phyloP scores from a whole-genome alignment of 139 green algal genomes.

The Chlorella vulgaris region DNA sequence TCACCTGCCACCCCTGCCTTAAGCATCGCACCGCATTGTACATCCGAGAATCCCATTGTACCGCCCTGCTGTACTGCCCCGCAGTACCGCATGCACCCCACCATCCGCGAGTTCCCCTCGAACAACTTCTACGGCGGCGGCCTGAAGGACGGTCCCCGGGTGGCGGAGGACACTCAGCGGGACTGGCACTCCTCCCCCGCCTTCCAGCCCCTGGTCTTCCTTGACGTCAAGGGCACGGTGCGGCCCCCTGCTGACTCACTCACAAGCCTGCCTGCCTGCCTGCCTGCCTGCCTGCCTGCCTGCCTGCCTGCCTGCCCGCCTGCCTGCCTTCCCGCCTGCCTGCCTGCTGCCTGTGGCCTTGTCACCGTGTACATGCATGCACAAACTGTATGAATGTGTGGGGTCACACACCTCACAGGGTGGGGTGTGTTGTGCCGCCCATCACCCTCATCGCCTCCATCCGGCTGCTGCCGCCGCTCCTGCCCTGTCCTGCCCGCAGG shows the following conservation, averaged over 20 bases:
- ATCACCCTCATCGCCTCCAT: not conserved
- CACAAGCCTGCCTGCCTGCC: not conserved
- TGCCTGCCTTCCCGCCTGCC: too few species aligned
- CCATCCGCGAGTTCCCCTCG: constrained; percentile 66
- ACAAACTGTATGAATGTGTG: too few species aligned
- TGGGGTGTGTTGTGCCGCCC: not conserved
- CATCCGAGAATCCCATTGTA: not conserved
- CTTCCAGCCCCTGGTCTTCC: constrained; percentile 59
- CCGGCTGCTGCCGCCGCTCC: not conserved
- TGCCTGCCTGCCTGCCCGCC: too few species aligned
- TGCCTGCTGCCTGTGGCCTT: not conserved
- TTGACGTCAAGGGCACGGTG: constrained; percentile 65
- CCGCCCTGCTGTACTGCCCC: not conserved
- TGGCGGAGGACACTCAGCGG: constrained; percentile 57
- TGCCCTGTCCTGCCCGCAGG: constrained; percentile 21
- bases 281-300: not conserved
- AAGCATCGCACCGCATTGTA: not conserved
- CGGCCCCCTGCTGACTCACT: not conserved
- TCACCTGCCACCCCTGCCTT: not conserved
- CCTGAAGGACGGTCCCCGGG: constrained; percentile 65
- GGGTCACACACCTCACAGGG: too few species aligned
- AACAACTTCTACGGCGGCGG: constrained; percentile 66
- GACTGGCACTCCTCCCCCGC: constrained; percentile 70
- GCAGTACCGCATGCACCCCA: constrained; percentile 94
- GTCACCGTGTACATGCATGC: too few species aligned